Evolutionary conservation across 2,329 filamentous ascomycete genomes (phyloP), one percentile per base, ranked within the genome.

Genomic region (Paramyrothecium sp.): DNA sequence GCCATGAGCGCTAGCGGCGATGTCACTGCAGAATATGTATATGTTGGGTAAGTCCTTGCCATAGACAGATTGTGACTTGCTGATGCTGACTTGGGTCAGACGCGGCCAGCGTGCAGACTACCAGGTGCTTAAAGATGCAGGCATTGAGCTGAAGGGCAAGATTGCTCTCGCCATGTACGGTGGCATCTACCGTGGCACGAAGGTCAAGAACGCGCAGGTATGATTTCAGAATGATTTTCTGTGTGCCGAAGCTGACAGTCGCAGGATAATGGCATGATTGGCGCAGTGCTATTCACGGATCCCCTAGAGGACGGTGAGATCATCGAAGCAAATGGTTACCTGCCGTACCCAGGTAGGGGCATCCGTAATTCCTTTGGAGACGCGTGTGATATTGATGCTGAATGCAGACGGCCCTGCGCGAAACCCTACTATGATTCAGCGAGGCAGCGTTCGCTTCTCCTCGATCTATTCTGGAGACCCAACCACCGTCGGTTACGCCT

Each of bases 401-500:
- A 20, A 13, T 17, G 7, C 19, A 53, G 51, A 53, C 21, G 51
- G 51, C 5, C 51, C 51, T 41, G 51, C 51, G 21, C 51, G 51
- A 7, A 53, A 64, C 10, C 61, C 62, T 1, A 64, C 62, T 1
- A 21, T 60, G 3, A 64, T 64, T 3, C 62, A 64, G 11, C 33
- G 62, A 56, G 61, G 62, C 0, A 64, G 61, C 34, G 63, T 61
- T 0, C 53, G 61, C 2, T 64, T 62, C 61, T 58, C 58, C 0
- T 64, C 62, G 0, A 54, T 64, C 7, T 64, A 62, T 2, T 64
- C 63, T 11, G 62, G 62, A 0, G 62, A 64, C 1, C 62, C 62
- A 16, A 64, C 62, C 8, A 64, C 62, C 7, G 51, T 64, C 11
- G 62, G 62, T 17, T 64, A 64, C n/a, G 54, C 62, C 0, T 64